phyloP scores from a whole-genome alignment of 345 rosid genomes.

The Alliaria petiolata region DNA sequence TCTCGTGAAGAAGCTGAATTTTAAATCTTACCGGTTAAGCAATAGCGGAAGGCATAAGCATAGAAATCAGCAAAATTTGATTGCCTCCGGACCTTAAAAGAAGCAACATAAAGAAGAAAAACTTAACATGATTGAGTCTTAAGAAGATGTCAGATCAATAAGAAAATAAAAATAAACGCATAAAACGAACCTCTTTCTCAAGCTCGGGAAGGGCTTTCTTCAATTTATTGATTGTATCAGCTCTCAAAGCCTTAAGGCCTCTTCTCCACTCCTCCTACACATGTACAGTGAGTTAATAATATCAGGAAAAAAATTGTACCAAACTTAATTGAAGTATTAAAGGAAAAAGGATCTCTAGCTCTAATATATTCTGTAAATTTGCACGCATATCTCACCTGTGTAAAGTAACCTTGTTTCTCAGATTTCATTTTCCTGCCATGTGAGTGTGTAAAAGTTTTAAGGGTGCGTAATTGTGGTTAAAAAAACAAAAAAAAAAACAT shows the following conservation, averaged over 20 bases:
- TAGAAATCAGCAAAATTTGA: slow-evolving; percentile 78
- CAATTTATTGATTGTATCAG: slow-evolving; percentile 60
- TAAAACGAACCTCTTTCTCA: slow-evolving; percentile 76
- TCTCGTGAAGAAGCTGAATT: background rate
- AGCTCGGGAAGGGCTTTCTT: slow-evolving; percentile 71
- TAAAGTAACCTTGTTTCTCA: slow-evolving; percentile 96
- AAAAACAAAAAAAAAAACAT: background rate
- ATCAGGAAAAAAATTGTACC: background rate
- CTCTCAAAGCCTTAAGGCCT: slow-evolving; percentile 70
- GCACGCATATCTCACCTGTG: slow-evolving; percentile 46
- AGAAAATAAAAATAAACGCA: background rate
- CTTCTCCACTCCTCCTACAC: slow-evolving; percentile 89
- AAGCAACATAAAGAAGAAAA: slow-evolving; percentile 13
- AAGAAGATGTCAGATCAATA: background rate
- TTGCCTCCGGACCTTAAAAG: slow-evolving; percentile 58
- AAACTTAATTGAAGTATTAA: background rate
- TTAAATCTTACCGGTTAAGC: slow-evolving; percentile 70
- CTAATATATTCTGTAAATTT: background rate
- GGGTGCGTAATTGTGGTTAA: background rate
- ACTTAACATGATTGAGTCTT: background rate
- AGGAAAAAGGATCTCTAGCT: background rate
- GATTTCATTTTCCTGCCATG: slow-evolving; percentile 88
- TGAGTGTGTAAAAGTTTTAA: slow-evolving; percentile 4
- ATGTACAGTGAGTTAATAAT: background rate
- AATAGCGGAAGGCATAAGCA: slow-evolving; percentile 79